These are phyloP conservation scores for Bolboschoenoplectus hybrid DNA, from an alignment of 202 grass and related monocot genomes.

Conservation along the genomic window DNA sequence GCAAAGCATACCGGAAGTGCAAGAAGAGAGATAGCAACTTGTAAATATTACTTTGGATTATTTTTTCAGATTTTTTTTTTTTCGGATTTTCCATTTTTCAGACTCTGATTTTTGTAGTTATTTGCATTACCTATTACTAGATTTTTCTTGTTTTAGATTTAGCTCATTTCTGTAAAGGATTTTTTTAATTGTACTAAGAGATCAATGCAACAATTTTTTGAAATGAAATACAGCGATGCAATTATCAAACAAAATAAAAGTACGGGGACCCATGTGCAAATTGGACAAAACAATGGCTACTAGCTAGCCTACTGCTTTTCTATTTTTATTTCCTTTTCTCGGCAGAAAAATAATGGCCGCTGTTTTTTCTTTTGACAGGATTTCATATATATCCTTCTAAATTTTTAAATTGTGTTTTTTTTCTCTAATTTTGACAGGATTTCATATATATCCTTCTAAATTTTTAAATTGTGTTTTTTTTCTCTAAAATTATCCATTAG, in stretches of 20 bases:
- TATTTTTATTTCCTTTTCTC: too few relatives aligned
- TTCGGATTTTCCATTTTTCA: not conserved
- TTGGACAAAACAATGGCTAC: too few relatives aligned
- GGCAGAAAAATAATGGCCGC: too few relatives aligned
- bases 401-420: too few relatives aligned
- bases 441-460: too few relatives aligned
- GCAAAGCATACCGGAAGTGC: conserved; percentile 28
- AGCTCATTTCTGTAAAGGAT: not conserved
- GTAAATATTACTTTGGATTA: conserved; percentile 18
- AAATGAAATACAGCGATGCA: not conserved
- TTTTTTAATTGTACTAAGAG: not conserved
- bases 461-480: too few relatives aligned
- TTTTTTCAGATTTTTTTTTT: not conserved
- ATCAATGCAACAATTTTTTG: conserved; percentile 8
- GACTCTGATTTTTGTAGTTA: not conserved
- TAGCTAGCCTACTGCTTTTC: too few relatives aligned
- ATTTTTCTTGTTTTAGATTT: not conserved
- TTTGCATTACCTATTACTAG: not conserved
- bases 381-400: too few relatives aligned
- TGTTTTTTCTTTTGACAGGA: too few relatives aligned
- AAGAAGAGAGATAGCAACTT: conserved; percentile 38
- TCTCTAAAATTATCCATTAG: too few relatives aligned
- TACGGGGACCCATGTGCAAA: too few relatives aligned
- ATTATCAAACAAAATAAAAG: not conserved
- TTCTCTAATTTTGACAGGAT: too few relatives aligned